Conservation (phyloP, 371 early-diverging fungal genomes). For the Umbelopsis sp. region DNA sequence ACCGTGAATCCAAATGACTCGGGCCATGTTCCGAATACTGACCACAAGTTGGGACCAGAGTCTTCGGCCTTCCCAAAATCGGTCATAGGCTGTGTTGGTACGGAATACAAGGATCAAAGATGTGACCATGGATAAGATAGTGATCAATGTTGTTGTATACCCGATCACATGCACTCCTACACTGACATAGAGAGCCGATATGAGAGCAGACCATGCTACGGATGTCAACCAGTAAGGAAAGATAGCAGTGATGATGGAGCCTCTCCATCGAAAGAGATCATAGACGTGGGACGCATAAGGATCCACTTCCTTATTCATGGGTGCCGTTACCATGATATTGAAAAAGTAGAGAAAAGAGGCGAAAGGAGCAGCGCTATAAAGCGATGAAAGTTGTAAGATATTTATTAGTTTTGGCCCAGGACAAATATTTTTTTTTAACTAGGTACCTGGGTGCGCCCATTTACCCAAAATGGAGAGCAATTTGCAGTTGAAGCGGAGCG, state of each 20-base stretch:
- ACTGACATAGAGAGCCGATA: background rate
- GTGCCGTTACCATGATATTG: background rate
- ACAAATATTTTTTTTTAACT: background rate
- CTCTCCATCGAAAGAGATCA: slow-evolving; percentile 15
- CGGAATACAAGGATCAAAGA: slow-evolving; percentile 64
- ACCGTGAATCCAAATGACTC: slow-evolving; percentile 52
- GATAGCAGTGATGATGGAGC: slow-evolving; percentile 7
- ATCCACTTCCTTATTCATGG: background rate
- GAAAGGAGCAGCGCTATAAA: background rate
- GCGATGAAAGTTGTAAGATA: background rate
- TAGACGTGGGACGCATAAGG: slow-evolving; percentile 7
- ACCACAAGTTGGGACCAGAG: slow-evolving; percentile 64
- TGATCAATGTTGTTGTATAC: background rate
- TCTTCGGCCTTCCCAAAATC: slow-evolving; percentile 77
- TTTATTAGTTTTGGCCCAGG: background rate
- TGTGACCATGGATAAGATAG: slow-evolving; percentile 4
- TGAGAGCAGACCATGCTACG: slow-evolving; percentile 3
- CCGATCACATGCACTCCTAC: background rate
- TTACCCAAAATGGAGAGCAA: background rate
- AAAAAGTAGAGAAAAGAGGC: background rate
- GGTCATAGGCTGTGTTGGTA: slow-evolving; percentile 80
- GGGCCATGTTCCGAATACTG: slow-evolving; percentile 56
- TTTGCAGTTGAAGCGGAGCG: slow-evolving; percentile 14
- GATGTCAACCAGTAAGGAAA: slow-evolving; percentile 11
- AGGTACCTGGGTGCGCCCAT: background rate